phyloP scores from a whole-genome alignment of 2,329 filamentous ascomycete genomes.

The Iodosphaeria phyllophila region DNA sequence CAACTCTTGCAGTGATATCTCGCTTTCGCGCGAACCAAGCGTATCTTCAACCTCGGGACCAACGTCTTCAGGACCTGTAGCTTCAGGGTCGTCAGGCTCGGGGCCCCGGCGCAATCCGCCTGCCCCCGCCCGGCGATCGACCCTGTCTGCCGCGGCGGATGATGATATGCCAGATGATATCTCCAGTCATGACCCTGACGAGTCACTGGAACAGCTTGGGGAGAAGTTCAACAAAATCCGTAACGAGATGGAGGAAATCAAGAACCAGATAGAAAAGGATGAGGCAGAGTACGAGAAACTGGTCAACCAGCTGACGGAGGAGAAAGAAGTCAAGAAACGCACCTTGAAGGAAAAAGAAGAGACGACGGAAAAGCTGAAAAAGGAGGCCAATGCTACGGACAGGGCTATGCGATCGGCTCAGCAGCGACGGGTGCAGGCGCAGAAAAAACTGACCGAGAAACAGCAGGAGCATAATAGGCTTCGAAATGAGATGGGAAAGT shows the following conservation, averaged over 20 bases:
- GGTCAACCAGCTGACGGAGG: conserved; percentile 50
- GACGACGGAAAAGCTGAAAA: conserved; percentile 66
- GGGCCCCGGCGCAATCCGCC: conserved; percentile 37
- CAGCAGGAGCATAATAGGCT: conserved; percentile 49
- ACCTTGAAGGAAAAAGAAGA: conserved; percentile 80
- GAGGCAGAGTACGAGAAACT: conserved; percentile 50
- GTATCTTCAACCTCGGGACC: too few species aligned
- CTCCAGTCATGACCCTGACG: conserved; percentile 34
- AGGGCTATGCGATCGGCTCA: conserved; percentile 66
- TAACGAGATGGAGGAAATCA: conserved; percentile 65
- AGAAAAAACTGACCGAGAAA: conserved; percentile 51
- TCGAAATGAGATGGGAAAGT: conserved; percentile 49
- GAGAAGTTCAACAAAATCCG: conserved; percentile 64
- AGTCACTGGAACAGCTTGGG: conserved; percentile 60
- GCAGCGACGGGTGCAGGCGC: conserved; percentile 60
- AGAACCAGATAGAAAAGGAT: conserved; percentile 51
- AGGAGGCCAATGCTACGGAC: conserved; percentile 63
- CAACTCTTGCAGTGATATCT: conserved; percentile 39
- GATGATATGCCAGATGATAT: conserved; percentile 29
- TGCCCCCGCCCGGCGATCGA: too few species aligned
- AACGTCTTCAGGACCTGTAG: too few species aligned
- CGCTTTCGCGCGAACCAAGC: conserved; percentile 47
- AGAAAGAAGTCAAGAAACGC: conserved; percentile 62
- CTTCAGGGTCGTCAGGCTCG: conserved; percentile 11
- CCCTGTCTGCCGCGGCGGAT: conserved; percentile 42